phyloP scores from a whole-genome alignment of 352 stramenopile genomes.

The Phytophthora podocarpi region DNA sequence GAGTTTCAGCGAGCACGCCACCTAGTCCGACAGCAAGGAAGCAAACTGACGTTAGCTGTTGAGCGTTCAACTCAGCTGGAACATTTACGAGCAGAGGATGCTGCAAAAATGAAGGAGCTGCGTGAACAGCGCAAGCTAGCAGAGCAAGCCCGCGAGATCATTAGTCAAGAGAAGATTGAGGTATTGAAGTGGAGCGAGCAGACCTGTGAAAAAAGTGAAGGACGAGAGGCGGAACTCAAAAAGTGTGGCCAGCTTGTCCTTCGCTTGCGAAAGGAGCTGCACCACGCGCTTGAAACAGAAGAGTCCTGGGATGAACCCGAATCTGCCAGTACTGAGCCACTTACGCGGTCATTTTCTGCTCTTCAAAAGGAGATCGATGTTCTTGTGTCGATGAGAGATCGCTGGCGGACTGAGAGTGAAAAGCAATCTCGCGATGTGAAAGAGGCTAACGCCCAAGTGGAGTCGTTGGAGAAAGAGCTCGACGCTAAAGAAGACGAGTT shows the following conservation, averaged over 20 bases:
- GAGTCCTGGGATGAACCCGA: neutral
- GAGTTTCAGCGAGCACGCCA: slow-evolving; percentile 54
- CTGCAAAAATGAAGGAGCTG: slow-evolving; percentile 44
- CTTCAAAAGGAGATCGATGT: slow-evolving; percentile 31
- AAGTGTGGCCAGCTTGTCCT: slow-evolving; percentile 32
- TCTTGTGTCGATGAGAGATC: slow-evolving; percentile 25
- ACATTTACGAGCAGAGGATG: slow-evolving; percentile 42
- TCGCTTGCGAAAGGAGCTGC: slow-evolving; percentile 31
- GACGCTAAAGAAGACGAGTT: slow-evolving; percentile 42
- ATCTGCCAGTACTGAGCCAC: neutral
- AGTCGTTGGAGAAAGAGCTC: slow-evolving; percentile 38
- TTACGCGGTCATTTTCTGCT: slow-evolving; percentile 13
- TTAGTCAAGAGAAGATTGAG: slow-evolving; percentile 61
- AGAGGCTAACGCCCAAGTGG: slow-evolving; percentile 28
- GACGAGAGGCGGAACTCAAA: slow-evolving; percentile 40
- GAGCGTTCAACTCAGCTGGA: slow-evolving; percentile 49
- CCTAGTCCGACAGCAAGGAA: slow-evolving; percentile 34
- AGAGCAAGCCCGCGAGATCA: slow-evolving; percentile 70
- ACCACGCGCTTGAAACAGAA: slow-evolving; percentile 19
- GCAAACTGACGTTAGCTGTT: slow-evolving; percentile 36
- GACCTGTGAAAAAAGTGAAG: slow-evolving; percentile 57
- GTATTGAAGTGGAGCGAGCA: slow-evolving; percentile 69
- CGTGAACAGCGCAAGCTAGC: slow-evolving; percentile 44
- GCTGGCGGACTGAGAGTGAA: slow-evolving; percentile 26
- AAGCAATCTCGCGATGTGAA: slow-evolving; percentile 20